Evolutionary conservation across 169 alveolate genomes (phyloP).

Genomic region (Babesia ovata): DNA sequence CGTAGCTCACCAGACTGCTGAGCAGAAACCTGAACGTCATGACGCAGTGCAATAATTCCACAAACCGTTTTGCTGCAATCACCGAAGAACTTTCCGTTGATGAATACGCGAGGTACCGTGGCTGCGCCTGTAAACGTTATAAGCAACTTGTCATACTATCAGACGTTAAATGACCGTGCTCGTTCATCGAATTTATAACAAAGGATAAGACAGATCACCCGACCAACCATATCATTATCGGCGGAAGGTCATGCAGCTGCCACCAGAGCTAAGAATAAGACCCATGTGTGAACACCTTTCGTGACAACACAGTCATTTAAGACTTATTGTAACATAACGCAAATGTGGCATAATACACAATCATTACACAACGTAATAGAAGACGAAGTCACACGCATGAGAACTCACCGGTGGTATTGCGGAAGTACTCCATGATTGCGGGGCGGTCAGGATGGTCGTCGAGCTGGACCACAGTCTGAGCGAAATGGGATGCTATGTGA

Average conservation of each 20-base stretch:
- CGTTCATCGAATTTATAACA: no score
- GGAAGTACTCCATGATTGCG: constrained; percentile 54
- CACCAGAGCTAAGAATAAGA: no score
- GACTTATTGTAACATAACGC: no score
- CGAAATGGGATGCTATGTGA: background rate
- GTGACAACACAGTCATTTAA: no score
- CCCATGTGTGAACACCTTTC: no score
- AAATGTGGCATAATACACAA: no score
- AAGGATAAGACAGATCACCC: no score
- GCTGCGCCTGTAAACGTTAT: constrained; percentile 51
- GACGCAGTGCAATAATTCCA: background rate
- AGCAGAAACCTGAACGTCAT: constrained; percentile 10
- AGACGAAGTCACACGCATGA: background rate
- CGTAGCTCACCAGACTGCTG: constrained; percentile 23
- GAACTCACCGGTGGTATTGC: constrained; percentile 46
- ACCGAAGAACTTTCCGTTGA: constrained; percentile 66
- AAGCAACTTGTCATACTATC: background rate
- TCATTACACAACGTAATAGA: no score
- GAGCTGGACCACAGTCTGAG: constrained; percentile 48
- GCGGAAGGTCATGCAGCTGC: no score
- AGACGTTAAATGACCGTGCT: background rate
- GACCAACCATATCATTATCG: no score
- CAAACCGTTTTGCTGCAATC: constrained; percentile 56
- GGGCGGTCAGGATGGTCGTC: constrained; percentile 44
- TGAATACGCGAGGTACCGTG: constrained; percentile 66